Evolutionary conservation across 2,329 filamentous ascomycete species (phyloP), one percentile per base, ranked within the genome.

Genomic region (Huntiella bhutanensis): DNA sequence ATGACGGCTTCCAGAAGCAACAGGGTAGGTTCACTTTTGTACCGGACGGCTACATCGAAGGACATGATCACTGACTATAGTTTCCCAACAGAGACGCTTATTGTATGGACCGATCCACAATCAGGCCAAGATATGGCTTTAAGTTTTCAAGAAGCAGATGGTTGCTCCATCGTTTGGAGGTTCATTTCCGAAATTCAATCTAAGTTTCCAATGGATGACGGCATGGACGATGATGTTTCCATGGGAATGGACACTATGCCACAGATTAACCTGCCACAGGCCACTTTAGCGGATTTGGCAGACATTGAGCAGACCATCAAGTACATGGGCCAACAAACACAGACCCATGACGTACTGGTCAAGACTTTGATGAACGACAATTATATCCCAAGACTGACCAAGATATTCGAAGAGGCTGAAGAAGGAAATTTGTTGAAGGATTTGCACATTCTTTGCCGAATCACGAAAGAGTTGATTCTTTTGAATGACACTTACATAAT

Each of bases 1-100:
- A 95, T 58, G 88, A 96, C 73, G 82, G 83, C 50, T 96, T 96
- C 59, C 87, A 96, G 64, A 94, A 95, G 64, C 91, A 98, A 62
- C 88, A 96, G 80, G 85, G 85, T 80, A 73, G 56, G 66, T 7
- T 16, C 40, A 5, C 10, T 15, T 33, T 28, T 19, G 15, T 28
- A 12, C 34, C 12, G 3, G 13, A 33, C 15, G 5, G 22, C 2
- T 10, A 10, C 22, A 28, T 10, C 22, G 7, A 16, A 37, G 4
- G 10, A 7, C 10, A 45, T 40, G 10, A 46, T 13, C 4, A 13
- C 19, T 19, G 33, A 22, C 37, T 17, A 32, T 12, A 37, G 12
- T 12, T 33, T 16, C 5, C 13, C 11, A 12, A 37, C 62, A 92
- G 88, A 96, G 61, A 98, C 91, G 3, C 74, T 98, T 51, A 96